Base-by-base conservation (phyloP, 2,329 filamentous ascomycete species). In the Zymoseptoria pseudotritici region DNA sequence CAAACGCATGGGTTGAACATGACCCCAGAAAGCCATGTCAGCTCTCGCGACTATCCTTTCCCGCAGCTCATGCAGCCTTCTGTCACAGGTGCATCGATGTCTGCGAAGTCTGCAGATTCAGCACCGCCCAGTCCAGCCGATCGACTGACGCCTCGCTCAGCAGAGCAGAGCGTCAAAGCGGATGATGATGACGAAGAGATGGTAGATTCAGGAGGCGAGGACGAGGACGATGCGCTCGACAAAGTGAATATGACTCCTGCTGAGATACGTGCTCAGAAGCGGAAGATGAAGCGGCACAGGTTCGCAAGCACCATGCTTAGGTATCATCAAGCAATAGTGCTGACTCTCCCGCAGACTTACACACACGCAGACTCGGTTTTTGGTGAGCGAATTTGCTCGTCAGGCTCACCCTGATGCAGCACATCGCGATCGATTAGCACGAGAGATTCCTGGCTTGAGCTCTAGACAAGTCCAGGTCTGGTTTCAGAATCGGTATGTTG, bases 341-440 rank as follows among this genome's bases (percentile, higher is more conserved):
- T 66, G 54, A 66, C 59, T 22, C 54, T 13, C 54, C 29, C 36
- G 42, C 69, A 95, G 92, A 66, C 85, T 97, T 65, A 96, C 92
- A 0, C 92, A 97, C 74, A 93, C 94, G 69, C 93, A 97, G 80
- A 97, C 93, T n/a, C 87, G 93, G 13, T 97, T 96, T 70, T 79
- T 97, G 59, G 96, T 96, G 91, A 96, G 90, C 75, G 92, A 97
- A 73, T 97, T 97, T 71, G 89, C 91, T 59, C 91, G 94, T 69
- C 91, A 97, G 72, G 90, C 92, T 22, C 92, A 97, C 72, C 92
- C 92, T 7, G 92, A 97, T 76, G 92, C 92, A 50, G 89, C 90
- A 53, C 91, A 96, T 74, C 83, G 92, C 63, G 92, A 96, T 73
- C 83, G 91, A 53, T 80, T 97, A 46, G 93, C 92, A 3, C 82